These are phyloP conservation scores for Lachancea mirantina DNA, from an alignment of 805 yeast genomes.

Conservation along the genomic window DNA sequence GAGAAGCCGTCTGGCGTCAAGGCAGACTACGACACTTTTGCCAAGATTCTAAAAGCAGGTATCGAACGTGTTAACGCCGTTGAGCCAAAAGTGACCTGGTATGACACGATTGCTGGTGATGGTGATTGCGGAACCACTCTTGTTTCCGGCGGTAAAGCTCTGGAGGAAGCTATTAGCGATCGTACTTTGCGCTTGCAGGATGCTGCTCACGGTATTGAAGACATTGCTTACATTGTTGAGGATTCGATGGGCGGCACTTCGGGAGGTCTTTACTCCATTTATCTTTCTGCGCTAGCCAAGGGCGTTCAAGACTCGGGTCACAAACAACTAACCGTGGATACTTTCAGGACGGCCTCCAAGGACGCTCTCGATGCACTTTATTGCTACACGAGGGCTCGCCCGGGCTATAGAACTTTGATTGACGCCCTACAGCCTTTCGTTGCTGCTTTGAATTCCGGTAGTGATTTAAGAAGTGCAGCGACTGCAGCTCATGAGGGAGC, in stretches of 20 bases:
- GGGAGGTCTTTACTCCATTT: slow-evolving; percentile 82
- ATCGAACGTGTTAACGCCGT: slow-evolving; percentile 13
- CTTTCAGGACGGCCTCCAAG: slow-evolving; percentile 38
- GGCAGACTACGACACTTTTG: slow-evolving; percentile 13
- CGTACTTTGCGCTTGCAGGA: slow-evolving; percentile 19
- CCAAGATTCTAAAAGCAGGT: slow-evolving; percentile 15
- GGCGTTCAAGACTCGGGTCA: slow-evolving; percentile 22
- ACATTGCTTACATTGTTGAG: slow-evolving; percentile 72
- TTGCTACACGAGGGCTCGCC: slow-evolving; percentile 75
- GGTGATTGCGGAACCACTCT: slow-evolving; percentile 89
- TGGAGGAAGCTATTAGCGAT: slow-evolving; percentile 12
- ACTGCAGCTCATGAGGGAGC: slow-evolving; percentile 66
- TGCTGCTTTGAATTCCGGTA: slow-evolving; percentile 41
- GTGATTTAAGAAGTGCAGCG: slow-evolving; percentile 50
- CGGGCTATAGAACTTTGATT: slow-evolving; percentile 79
- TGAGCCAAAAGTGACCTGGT: slow-evolving; percentile 59
- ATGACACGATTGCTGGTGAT: slow-evolving; percentile 81
- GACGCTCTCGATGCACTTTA: slow-evolving; percentile 60
- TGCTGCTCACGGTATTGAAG: slow-evolving; percentile 44
- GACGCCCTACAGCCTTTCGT: slow-evolving; percentile 83
- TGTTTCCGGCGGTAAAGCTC: slow-evolving; percentile 43
- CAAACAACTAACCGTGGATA: slow-evolving; percentile 19
- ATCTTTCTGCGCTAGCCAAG: slow-evolving; percentile 58
- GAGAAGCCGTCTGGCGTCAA: slow-evolving; percentile 25
- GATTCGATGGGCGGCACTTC: slow-evolving; percentile 89